Conservation (phyloP, 176 grass and related monocot species). For the Carex kokanica region DNA sequence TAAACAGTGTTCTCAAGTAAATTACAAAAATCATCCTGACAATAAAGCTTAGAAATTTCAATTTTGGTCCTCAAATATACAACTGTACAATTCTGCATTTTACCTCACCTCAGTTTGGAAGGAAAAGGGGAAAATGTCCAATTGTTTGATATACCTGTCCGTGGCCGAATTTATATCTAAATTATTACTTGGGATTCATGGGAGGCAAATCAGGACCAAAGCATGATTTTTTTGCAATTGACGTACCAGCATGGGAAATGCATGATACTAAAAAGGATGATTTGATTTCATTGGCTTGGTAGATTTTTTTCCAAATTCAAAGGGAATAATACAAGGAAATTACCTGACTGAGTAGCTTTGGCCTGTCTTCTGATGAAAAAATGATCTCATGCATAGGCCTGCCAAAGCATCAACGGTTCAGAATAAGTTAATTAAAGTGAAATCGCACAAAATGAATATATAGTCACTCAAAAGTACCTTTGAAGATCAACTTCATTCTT, state of each 20-base stretch:
- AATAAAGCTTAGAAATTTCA: background rate
- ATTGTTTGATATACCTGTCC: no score
- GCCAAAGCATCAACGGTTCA: background rate
- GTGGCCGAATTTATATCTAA: background rate
- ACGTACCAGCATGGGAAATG: background rate
- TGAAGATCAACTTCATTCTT: constrained; percentile 8
- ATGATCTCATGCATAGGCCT: constrained; percentile 25
- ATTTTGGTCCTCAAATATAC: background rate
- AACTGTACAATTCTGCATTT: background rate
- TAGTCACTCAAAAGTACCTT: background rate
- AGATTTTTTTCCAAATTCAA: background rate
- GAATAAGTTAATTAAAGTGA: background rate
- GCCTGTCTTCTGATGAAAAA: constrained; percentile 28
- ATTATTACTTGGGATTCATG: background rate
- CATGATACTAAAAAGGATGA: background rate
- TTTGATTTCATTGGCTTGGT: background rate
- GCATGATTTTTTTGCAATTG: background rate
- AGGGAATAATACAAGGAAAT: background rate
- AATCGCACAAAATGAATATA: constrained; percentile 1
- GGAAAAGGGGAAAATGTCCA: no score
- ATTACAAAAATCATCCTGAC: background rate
- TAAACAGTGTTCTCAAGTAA: background rate
- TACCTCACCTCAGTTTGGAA: background rate
- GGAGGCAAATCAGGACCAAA: background rate
- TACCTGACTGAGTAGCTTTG: constrained; percentile 22